phyloP scores from a whole-genome alignment of 2,329 filamentous ascomycete species.

The Penicillium brasilianum region DNA sequence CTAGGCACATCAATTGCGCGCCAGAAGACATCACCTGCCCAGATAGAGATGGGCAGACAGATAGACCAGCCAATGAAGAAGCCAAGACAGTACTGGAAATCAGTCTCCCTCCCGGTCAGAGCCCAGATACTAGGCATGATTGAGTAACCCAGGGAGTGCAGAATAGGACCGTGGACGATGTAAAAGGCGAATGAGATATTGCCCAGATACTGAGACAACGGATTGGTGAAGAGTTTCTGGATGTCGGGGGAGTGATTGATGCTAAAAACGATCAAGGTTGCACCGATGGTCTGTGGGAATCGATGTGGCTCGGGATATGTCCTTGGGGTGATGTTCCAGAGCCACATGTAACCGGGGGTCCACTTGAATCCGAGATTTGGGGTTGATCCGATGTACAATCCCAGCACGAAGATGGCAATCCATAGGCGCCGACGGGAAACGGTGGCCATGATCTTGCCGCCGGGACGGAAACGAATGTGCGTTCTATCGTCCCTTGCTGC shows the following conservation, averaged over 20 bases:
- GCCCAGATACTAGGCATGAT: conserved; percentile 50
- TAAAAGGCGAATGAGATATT: conserved; percentile 56
- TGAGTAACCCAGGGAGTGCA: conserved; percentile 51
- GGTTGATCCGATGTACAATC: conserved; percentile 50
- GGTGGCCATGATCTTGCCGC: conserved; percentile 25
- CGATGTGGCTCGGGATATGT: conserved; percentile 51
- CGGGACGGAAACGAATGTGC: conserved; percentile 20
- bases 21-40: conserved; percentile 65
- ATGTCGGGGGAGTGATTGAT: conserved; percentile 49
- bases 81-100: conserved; percentile 46
- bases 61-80: conserved; percentile 48
- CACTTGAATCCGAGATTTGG: conserved; percentile 47
- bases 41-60: conserved; percentile 53
- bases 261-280: conserved; percentile 49
- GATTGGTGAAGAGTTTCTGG: conserved; percentile 49
- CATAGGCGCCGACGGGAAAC: conserved; percentile 42
- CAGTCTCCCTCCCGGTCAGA: conserved; percentile 45
- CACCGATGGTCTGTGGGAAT: conserved; percentile 51
- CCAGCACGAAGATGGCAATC: conserved; percentile 44
- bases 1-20: conserved; percentile 59
- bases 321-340: conserved; percentile 45
- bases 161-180: conserved; percentile 53
- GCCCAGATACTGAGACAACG: conserved; percentile 52
- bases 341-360: conserved; percentile 50
- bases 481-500: conserved; percentile 25